A percentile compares a stretch with the other conserved stretches of the same genome.
These are phyloP conservation scores for Cronartium quercuum DNA, from an alignment of 1,284 basidiomycete genomes.

Conservation along the genomic window DNA sequence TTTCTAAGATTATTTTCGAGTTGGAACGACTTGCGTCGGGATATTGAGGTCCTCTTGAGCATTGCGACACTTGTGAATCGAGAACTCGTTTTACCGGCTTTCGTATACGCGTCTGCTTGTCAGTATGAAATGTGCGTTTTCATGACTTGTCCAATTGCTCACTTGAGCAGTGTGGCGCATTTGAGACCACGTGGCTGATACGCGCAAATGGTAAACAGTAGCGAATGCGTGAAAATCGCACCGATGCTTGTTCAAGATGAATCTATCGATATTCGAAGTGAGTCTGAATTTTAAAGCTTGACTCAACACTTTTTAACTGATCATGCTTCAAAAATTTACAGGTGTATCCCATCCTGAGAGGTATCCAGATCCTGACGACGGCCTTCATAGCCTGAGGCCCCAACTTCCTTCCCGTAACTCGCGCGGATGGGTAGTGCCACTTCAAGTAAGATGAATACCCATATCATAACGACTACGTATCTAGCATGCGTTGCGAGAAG, in stretches of 20 bases:
- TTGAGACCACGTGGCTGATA: not conserved
- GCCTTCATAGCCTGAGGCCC: not conserved
- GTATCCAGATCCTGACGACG: slow-evolving; percentile 1
- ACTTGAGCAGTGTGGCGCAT: too few relatives aligned
- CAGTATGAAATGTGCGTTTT: not conserved
- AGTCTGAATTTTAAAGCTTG: not conserved
- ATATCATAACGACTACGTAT: too few relatives aligned
- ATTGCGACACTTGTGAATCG: not conserved
- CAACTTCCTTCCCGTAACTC: not conserved
- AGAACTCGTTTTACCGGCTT: not conserved
- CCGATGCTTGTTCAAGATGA: slow-evolving; percentile 3
- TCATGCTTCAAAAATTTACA: not conserved
- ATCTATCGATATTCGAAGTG: not conserved
- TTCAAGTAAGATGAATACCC: not conserved
- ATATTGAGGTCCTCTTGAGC: not conserved
- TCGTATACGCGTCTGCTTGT: not conserved
- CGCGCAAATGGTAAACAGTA: not conserved
- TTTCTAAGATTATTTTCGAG: not conserved
- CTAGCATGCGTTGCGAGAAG: not conserved
- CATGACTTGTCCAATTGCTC: not conserved
- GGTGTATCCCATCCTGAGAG: not conserved
- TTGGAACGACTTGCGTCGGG: not conserved
- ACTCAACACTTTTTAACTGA: not conserved
- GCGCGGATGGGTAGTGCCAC: not conserved
- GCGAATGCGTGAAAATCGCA: not conserved